Evolutionary conservation across 2,329 filamentous ascomycete genomes (phyloP).

Genomic region (Tolypocladium cylindrosporum): DNA sequence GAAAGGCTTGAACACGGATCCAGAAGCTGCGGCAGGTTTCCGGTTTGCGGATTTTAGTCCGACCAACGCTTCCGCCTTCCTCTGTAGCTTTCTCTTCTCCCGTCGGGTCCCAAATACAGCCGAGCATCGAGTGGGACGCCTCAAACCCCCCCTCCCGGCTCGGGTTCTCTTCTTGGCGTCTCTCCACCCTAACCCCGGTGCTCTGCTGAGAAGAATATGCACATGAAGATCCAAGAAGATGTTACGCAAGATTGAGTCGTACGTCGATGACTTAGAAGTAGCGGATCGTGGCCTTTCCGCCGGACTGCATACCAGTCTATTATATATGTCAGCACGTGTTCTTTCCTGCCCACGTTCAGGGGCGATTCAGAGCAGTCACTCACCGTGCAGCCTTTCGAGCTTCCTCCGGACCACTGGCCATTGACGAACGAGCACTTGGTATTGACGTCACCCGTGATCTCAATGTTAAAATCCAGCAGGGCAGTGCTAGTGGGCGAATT

Average conservation of each 20-base stretch:
- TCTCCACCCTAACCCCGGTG: conserved; percentile 1
- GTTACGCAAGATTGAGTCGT: conserved; percentile 8
- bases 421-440: conserved; percentile 54
- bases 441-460: conserved; percentile 56
- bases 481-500: conserved; percentile 67
- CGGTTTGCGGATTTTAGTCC: background rate
- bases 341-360: background rate
- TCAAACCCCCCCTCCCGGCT: background rate
- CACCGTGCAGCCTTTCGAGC: conserved; percentile 68
- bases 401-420: conserved; percentile 50
- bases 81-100: background rate
- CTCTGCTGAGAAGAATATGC: conserved; percentile 20
- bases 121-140: background rate
- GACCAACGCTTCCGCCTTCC: background rate
- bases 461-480: conserved; percentile 67
- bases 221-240: conserved; percentile 23
- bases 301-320: conserved; percentile 32
- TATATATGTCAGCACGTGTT: background rate
- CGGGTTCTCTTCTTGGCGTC: background rate
- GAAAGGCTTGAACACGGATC: background rate
- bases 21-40: background rate
- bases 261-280: conserved; percentile 24
- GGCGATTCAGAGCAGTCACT: conserved; percentile 25
- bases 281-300: conserved; percentile 32
- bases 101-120: background rate